Conservation (phyloP, 106 monocot species). For the Acanthochlamys bracteata region DNA sequence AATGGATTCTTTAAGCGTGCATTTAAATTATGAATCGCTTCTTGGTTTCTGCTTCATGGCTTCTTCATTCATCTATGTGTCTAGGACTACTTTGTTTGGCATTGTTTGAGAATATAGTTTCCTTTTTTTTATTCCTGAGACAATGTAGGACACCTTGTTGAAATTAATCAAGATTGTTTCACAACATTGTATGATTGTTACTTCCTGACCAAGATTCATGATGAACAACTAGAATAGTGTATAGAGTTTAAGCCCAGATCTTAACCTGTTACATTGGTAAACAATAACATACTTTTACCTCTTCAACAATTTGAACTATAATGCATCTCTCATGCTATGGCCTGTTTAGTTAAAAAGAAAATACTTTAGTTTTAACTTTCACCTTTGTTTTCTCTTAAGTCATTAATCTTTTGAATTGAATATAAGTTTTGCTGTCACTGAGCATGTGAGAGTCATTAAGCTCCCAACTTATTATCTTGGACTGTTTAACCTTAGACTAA, state of each 20-base stretch:
- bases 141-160: too few relatives aligned
- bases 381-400: not conserved
- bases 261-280: not conserved
- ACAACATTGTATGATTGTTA: constrained; percentile 7
- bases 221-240: not conserved
- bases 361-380: too few relatives aligned
- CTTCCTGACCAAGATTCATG: constrained; percentile 12
- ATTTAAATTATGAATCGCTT: not conserved
- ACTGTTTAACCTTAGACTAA: not conserved
- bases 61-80: too few relatives aligned
- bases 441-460: constrained; percentile 13
- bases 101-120: not conserved
- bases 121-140: not conserved
- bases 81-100: too few relatives aligned
- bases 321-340: not conserved
- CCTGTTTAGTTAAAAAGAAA: not conserved
- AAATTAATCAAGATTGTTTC: not conserved
- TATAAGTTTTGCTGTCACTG: too few relatives aligned
- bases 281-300: not conserved
- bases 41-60: not conserved
- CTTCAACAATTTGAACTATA: not conserved
- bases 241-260: not conserved
- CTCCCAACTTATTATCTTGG: not conserved
- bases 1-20: not conserved
- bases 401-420: not conserved